Base-by-base conservation (phyloP, 2,329 filamentous ascomycete genomes). In the Fusarium sp. region DNA sequence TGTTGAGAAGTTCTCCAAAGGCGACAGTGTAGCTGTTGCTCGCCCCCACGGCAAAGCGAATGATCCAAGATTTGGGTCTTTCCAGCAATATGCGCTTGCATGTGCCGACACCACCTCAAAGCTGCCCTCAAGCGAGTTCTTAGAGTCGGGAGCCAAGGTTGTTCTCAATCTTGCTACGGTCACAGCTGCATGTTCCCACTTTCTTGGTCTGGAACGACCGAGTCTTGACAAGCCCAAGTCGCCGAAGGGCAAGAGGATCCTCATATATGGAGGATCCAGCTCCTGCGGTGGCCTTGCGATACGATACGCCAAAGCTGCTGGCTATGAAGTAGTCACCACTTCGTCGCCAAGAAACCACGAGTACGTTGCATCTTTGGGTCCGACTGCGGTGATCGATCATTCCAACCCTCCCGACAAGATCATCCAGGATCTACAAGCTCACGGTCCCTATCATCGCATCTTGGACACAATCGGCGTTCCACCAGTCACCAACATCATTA, bases 281-380 rank as follows among this genome's bases (percentile, higher is more conserved):
- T 45, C 37, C 4, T 35, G 39, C 2, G 59, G 59, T 6, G 39
- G 59, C 2, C 29, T 62, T 10, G 39, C 59, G 1, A 35, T 62
- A 4, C n/a, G 22, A 22, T 50, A 62, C 18, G 37, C n/a, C 0
- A n/a, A 4, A 5, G 24, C 29, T 24, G 59, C 59, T 10, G 59
- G 59, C 2, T 62, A 62, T 13, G 27, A 62, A 18, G 59, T 62
- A 2, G 41, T 62, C 59, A 50, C 59, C 29, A 62, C 59, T n/a
- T 45, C 41, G 4, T 62, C 59, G 2, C 59, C 59, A 0, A 48
- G 50, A 3, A 43, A 62, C 29, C 13, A 50, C 11, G 14, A 18
- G 11, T 35, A 33, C 10, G 59, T 62, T 3, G 10, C 10, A 27
- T 35, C 20, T 1, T 24, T 62, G 2, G 41, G 59, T 5, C 4